A percentile compares a stretch with the other conserved stretches of the same genome.
phyloP scores from a whole-genome alignment of 352 stramenopile genomes.

The Aphanomyces astaci region DNA sequence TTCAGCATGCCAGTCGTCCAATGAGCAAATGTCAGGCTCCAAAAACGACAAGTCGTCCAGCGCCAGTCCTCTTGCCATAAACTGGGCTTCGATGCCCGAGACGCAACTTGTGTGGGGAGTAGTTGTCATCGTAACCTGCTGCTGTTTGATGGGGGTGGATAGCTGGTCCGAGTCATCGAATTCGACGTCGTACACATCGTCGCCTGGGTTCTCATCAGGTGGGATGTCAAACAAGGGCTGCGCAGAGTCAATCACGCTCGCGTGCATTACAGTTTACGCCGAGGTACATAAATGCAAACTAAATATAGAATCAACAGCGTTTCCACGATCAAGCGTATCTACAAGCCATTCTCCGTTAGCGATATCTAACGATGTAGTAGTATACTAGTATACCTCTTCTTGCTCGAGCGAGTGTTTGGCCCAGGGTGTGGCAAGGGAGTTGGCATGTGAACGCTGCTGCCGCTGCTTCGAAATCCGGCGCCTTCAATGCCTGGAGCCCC shows the following conservation, averaged over 20 bases:
- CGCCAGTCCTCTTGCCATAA: background rate
- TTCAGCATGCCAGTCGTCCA: constrained; percentile 18
- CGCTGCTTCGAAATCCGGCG: constrained; percentile 1
- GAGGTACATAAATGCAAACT: background rate
- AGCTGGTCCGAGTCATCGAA: background rate
- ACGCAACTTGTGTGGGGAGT: background rate
- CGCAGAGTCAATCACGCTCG: background rate
- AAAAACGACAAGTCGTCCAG: constrained; percentile 3
- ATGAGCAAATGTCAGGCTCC: constrained; percentile 9
- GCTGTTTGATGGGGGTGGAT: background rate
- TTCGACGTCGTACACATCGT: constrained; percentile 8
- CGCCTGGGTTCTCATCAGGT: background rate
- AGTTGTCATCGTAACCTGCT: background rate
- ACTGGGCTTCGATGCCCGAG: constrained; percentile 4
- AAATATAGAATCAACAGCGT: background rate
- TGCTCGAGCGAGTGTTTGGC: constrained; percentile 6
- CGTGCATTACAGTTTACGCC: constrained; percentile 5
- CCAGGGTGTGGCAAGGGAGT: background rate
- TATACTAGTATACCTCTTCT: background rate
- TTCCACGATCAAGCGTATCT: background rate
- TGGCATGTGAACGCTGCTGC: constrained; percentile 2
- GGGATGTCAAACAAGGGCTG: constrained; percentile 13
- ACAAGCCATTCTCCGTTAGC: background rate
- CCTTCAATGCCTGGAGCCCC: background rate
- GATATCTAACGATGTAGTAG: background rate